Evolutionary conservation across 495 filamentous ascomycete genomes (phyloP), one percentile per base, ranked within the genome.

Genomic region (Oidiodendron maius): DNA sequence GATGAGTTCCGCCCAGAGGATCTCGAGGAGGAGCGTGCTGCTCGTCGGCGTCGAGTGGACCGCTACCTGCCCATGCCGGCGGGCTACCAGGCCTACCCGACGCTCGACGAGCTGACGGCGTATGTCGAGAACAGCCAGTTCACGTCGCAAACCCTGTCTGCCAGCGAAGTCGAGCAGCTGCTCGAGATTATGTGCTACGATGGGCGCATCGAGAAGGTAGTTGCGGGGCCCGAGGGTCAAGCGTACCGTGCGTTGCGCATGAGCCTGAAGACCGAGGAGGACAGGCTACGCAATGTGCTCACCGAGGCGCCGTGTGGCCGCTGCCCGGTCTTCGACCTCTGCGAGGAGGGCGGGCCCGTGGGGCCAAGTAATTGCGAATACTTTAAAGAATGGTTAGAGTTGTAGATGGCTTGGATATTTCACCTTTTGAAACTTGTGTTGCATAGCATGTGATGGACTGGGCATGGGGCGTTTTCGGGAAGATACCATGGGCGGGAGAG

Each of bases 311-410:
- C 93, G 6, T 98, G 93, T 70, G 91, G 89, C 13, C 72, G 78
- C 51, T 98, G 93, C 62, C 93, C 94, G 0, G 93, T 96, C n/a
- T 94, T 96, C 67, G 80, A 85, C 32, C 71, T 96, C 16, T 98
- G 93, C 64, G 84, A 84, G 40, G 87, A 93, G 45, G 89, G 85
- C 4, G 90, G 89, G 1, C 84, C 86, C 8, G 87, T 97, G 26
- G 93, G 83, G 61, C 87, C 93, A 1, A 84, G 82, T 46, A 95
- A 77, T 41, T 98, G 93, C 63, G 85, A 89, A 35, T 98, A 97
- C 58, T 96, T 94, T 59, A 73, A 82, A 45, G 76, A 82, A 3
- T 97, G 91, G 91, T 64, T 96, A 16, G 67, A 69, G 8, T 30
- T 53, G 17, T 53, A 38, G n/a, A 25, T 1, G 13, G n/a, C n/a